phyloP scores from a whole-genome alignment of 352 stramenopile species.

The Phytophthora meadii region DNA sequence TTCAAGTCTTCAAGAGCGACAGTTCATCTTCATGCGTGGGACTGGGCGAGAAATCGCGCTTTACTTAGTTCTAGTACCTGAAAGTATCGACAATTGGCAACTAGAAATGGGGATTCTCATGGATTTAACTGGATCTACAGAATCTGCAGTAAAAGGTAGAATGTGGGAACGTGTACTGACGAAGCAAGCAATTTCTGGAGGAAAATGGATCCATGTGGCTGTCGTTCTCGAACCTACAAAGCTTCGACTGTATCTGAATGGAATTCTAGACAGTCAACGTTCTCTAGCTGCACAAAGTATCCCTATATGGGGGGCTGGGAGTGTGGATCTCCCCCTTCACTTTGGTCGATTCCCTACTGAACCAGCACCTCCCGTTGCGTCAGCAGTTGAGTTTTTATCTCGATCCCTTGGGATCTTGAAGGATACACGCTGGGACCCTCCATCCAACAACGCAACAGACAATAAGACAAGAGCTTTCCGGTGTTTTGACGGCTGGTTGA shows the following conservation, averaged over 20 bases:
- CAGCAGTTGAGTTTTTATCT: slow-evolving; percentile 29
- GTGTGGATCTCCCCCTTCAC: slow-evolving; percentile 56
- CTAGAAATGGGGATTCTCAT: slow-evolving; percentile 70
- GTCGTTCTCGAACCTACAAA: slow-evolving; percentile 89
- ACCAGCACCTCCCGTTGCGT: slow-evolving; percentile 1
- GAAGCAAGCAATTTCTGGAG: slow-evolving; percentile 69
- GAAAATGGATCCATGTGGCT: slow-evolving; percentile 87
- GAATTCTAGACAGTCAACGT: slow-evolving; percentile 84
- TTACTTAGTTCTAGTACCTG: slow-evolving; percentile 62
- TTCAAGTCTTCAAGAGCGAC: slow-evolving; percentile 29
- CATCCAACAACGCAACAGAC: slow-evolving; percentile 16
- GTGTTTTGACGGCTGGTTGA: slow-evolving; percentile 86
- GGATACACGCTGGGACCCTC: slow-evolving; percentile 13
- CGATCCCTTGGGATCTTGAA: slow-evolving; percentile 29
- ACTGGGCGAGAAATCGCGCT: slow-evolving; percentile 64
- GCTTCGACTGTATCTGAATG: slow-evolving; percentile 92
- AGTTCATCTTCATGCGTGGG: slow-evolving; percentile 82
- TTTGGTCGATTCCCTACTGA: slow-evolving; percentile 47
- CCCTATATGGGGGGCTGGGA: slow-evolving; percentile 34
- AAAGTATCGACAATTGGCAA: slow-evolving; percentile 52
- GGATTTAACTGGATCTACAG: slow-evolving; percentile 7
- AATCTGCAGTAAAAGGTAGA: slow-evolving; percentile 18
- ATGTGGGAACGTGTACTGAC: slow-evolving; percentile 75
- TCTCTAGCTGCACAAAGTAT: slow-evolving; percentile 50
- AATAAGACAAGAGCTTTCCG: slow-evolving; percentile 24